These are phyloP conservation scores for Cyberlindnera meyerae DNA, from an alignment of 805 yeast species.

Conservation along the genomic window DNA sequence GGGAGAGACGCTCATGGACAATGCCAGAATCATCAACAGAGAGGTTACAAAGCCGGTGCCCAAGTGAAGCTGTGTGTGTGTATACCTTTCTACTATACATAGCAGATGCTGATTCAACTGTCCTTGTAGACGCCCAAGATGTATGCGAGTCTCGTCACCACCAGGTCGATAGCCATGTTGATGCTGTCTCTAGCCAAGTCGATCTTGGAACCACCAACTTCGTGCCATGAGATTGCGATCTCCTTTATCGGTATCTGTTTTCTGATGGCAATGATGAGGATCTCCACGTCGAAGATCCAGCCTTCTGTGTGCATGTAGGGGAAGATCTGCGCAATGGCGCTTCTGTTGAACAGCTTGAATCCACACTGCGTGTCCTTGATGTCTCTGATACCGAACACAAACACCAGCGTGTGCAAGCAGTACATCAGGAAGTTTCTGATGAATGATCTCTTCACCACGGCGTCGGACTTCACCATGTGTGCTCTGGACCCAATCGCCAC, in stretches of 20 bases:
- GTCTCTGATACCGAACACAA: constrained; percentile 78
- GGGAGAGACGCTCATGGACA: constrained; percentile 53
- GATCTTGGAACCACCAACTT: constrained; percentile 91
- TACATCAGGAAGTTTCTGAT: constrained; percentile 90
- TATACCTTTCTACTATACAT: too few relatives aligned
- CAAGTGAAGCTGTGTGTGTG: too few relatives aligned
- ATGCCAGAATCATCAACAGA: constrained; percentile 41
- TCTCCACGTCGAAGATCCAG: constrained; percentile 97
- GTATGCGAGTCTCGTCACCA: constrained; percentile 87
- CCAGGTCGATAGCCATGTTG: constrained; percentile 89
- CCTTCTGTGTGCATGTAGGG: constrained; percentile 95
- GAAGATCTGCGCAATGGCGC: constrained; percentile 60
- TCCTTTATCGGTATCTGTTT: constrained; percentile 66
- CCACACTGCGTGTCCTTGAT: constrained; percentile 97
- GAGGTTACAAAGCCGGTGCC: constrained; percentile 16
- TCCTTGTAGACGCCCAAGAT: constrained; percentile 72
- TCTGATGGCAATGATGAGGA: constrained; percentile 71
- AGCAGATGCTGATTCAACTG: too few relatives aligned
- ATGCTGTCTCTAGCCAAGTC: constrained; percentile 87
- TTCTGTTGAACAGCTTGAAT: constrained; percentile 80
- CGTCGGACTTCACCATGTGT: constrained; percentile 93
- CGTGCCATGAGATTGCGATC: constrained; percentile 93
- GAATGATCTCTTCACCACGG: constrained; percentile 90
- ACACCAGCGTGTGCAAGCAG: constrained; percentile 82
- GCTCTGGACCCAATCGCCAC: constrained; percentile 92